Percentiles rank a stretch among this genome's conserved stretches.
These are phyloP conservation scores for Microthlaspi erraticum DNA, from an alignment of 345 rosid genomes.

Conservation along the genomic window DNA sequence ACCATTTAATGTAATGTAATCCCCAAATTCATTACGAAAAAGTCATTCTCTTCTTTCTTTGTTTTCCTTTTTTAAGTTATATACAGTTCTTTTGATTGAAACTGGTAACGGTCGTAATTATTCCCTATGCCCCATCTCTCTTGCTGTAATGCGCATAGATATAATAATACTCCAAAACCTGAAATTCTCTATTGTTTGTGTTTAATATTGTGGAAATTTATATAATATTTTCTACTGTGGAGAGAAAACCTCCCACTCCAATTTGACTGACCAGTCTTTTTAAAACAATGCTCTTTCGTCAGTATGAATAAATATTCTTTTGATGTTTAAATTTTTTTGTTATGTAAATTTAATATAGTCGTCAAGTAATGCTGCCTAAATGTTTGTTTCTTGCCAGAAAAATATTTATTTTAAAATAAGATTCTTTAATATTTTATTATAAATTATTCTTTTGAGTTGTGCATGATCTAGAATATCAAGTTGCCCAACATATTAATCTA, in stretches of 20 bases:
- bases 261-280: not conserved
- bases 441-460: constrained; percentile 24
- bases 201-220: too few relatives aligned
- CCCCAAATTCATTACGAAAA: not conserved
- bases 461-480: constrained; percentile 41
- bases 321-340: not conserved
- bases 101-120: constrained; percentile 29
- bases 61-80: not conserved
- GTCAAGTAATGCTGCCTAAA: not conserved
- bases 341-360: not conserved
- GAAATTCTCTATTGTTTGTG: not conserved
- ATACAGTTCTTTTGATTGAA: constrained; percentile 3
- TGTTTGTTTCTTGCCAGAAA: not conserved
- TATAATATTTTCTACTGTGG: too few relatives aligned
- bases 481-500: constrained; percentile 39
- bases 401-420: not conserved
- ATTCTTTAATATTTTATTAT: constrained; percentile 6
- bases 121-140: constrained; percentile 1
- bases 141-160: not conserved
- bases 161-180: not conserved
- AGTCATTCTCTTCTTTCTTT: not conserved
- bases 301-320: not conserved
- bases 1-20: constrained; percentile 17
- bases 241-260: too few relatives aligned
- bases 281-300: not conserved